Percentiles rank a stretch among this genome's conserved stretches.
Evolutionary conservation across 2,329 filamentous ascomycete genomes (phyloP).

Genomic region (Pestalotiopsis fici): DNA sequence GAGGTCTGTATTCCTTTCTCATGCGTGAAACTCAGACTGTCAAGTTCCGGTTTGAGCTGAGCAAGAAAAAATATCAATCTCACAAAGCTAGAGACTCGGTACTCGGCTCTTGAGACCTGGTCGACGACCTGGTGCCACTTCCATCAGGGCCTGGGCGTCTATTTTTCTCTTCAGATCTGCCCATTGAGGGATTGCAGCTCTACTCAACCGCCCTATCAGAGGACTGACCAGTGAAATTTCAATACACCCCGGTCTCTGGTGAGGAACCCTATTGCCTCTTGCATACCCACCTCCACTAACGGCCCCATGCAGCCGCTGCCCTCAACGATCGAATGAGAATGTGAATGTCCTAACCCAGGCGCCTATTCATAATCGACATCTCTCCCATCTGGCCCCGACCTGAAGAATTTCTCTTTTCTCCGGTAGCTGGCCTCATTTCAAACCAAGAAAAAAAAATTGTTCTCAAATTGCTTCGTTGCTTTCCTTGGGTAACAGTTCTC

Average conservation of each 20-base stretch:
- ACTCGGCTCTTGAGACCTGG: slow-evolving; percentile 20
- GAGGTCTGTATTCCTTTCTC: slow-evolving; percentile 3
- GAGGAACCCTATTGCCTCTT: slow-evolving; percentile 39
- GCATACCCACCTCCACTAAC: slow-evolving; percentile 37
- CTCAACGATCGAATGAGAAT: slow-evolving; percentile 32
- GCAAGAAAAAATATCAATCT: slow-evolving; percentile 13
- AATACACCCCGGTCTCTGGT: slow-evolving; percentile 39
- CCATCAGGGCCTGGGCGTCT: slow-evolving; percentile 42
- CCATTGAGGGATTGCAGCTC: slow-evolving; percentile 38
- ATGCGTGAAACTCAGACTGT: slow-evolving; percentile 18
- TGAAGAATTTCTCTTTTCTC: slow-evolving; percentile 37
- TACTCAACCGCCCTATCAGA: slow-evolving; percentile 44
- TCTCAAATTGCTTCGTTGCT: slow-evolving; percentile 38
- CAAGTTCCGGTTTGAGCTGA: slow-evolving; percentile 16
- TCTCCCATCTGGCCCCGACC: slow-evolving; percentile 38
- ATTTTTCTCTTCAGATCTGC: slow-evolving; percentile 43
- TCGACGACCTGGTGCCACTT: slow-evolving; percentile 32
- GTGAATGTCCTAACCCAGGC: slow-evolving; percentile 29
- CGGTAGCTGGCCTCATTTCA: slow-evolving; percentile 58
- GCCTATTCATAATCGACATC: slow-evolving; percentile 55
- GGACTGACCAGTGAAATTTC: slow-evolving; percentile 26
- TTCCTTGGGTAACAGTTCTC: slow-evolving; percentile 27
- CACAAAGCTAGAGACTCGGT: slow-evolving; percentile 10
- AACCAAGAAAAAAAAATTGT: slow-evolving; percentile 25
- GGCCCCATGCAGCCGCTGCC: slow-evolving; percentile 36